A percentile compares a stretch with the other conserved stretches of the same genome.
phyloP scores from a whole-genome alignment of 2,329 filamentous ascomycete genomes.

The Metarhizium album region DNA sequence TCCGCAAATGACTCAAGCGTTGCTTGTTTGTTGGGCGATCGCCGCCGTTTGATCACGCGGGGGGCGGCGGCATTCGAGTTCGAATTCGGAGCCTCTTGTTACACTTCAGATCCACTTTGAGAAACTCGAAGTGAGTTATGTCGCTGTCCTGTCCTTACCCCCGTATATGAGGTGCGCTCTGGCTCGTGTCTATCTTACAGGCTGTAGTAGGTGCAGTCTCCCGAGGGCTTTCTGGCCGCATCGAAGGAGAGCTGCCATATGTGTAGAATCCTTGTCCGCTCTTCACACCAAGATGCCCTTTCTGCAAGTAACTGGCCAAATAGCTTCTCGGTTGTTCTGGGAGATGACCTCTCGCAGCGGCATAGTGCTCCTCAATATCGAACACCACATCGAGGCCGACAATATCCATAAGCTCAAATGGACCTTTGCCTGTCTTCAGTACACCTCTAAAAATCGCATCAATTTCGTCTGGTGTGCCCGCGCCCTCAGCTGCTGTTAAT shows the following conservation, averaged over 20 bases:
- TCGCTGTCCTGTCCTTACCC: background rate
- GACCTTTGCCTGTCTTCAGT: slow-evolving; percentile 20
- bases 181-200: background rate
- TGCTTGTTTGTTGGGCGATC: too few relatives aligned
- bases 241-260: background rate
- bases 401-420: slow-evolving; percentile 21
- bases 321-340: slow-evolving; percentile 15
- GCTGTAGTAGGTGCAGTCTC: background rate
- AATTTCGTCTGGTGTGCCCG: slow-evolving; percentile 19
- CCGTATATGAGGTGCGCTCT: background rate
- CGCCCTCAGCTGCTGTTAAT: slow-evolving; percentile 19
- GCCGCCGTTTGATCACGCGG: too few relatives aligned
- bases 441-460: slow-evolving; percentile 20
- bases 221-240: background rate
- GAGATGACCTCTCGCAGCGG: slow-evolving; percentile 14
- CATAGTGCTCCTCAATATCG: slow-evolving; percentile 22
- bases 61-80: too few relatives aligned
- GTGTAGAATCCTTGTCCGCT: slow-evolving; percentile 19
- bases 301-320: slow-evolving; percentile 12
- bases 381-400: slow-evolving; percentile 20
- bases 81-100: too few relatives aligned
- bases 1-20: too few relatives aligned
- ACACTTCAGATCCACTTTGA: too few relatives aligned
- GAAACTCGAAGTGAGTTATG: too few relatives aligned
- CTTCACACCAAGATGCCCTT: slow-evolving; percentile 18